Evolutionary conservation across 345 rosid genomes (phyloP).

Genomic region (Aegle marmelos): DNA sequence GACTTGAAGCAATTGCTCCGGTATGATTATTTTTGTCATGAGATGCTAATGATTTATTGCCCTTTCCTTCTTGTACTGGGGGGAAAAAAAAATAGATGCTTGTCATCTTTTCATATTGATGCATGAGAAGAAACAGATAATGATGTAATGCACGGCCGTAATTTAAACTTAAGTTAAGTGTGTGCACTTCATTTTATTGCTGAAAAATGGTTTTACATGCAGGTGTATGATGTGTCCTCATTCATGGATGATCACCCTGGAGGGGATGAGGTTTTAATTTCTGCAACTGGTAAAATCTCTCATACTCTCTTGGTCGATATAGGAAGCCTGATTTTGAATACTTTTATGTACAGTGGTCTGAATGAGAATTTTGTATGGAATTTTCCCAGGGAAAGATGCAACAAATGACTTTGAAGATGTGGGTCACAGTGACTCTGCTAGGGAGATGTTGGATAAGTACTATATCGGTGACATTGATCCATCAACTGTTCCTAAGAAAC

Average conservation of each 20-base stretch:
- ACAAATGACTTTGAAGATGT: conserved; percentile 91
- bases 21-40: background rate
- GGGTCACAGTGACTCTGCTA: conserved; percentile 91
- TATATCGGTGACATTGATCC: conserved; percentile 72
- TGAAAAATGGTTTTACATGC: background rate
- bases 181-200: background rate
- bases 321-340: background rate
- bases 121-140: background rate
- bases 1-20: background rate
- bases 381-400: conserved; percentile 75
- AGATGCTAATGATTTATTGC: background rate
- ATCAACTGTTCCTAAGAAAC: conserved; percentile 54
- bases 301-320: background rate
- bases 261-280: conserved; percentile 91
- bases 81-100: background rate
- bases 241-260: conserved; percentile 99
- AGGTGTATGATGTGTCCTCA: conserved; percentile 94
- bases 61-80: background rate
- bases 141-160: background rate
- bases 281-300: conserved; percentile 63
- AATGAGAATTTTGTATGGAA: background rate
- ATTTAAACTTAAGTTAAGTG: background rate
- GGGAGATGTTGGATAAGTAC: conserved; percentile 74
- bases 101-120: background rate
- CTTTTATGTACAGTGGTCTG: background rate